Base-by-base conservation (phyloP, 75 land plant genomes). In the Ceratopteris richardii region DNA sequence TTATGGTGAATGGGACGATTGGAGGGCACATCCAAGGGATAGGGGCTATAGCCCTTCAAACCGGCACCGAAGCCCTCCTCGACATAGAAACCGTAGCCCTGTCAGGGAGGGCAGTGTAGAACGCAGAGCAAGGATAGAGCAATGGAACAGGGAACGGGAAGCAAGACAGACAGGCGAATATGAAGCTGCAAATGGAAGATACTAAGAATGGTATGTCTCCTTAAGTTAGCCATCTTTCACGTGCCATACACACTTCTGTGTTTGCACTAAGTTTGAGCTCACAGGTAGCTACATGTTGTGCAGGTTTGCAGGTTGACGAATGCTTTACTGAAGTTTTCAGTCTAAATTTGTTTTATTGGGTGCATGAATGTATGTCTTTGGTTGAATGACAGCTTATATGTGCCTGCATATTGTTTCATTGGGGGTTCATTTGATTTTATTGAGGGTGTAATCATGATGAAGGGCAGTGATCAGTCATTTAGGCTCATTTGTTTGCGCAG, bases 131-230 rank as follows among this genome's bases (percentile, higher is more conserved):
- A 74, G 69, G 63, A 82, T 82, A 46, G 85, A 82, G 60, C 82
- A 79, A 42, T 82, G 85, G 85, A 82, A 82, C 41, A 66, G 85
- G 25, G 85, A 82, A 65, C 59, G 79, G 25, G 85, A 82, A 51
- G 65, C 66, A 39, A 63, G 54, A 21, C 79, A 79, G 31, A 48
- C 47, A 7, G 22, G 22, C 3, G 22, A 46, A n/a, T 37, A 46
- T 26, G 51, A 16, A 18, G 29, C 44, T 25, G 57, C 56, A 29
- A 63, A 57, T 52, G 54, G 54, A 24, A 2, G 21, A 46, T 46
- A 46, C 21, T 46, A 20, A 46, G 17, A 17, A 5, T 2, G 21
- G 48, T 46, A 20, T 46, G 17, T 46, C 4, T 4, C 4, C 21
- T n/a, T 46, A 40, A 17, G 12, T 46, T 2, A 46, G 21, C 48